These are phyloP conservation scores for Phytomonas sp. DNA, from an alignment of 208 protist species.

Conservation along the genomic window DNA sequence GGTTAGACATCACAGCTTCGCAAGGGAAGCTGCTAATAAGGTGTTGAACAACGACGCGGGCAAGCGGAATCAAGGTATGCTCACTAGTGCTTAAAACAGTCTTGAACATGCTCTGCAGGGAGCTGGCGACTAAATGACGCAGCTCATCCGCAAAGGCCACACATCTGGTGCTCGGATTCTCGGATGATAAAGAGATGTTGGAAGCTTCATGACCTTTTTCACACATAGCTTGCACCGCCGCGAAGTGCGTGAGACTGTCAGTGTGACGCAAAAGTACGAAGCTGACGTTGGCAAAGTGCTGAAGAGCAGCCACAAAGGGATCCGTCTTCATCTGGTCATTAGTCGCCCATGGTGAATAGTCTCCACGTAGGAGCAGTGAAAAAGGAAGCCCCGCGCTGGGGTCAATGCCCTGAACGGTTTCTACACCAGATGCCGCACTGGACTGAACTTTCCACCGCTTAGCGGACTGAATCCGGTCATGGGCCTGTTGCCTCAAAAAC, in stretches of 20 bases:
- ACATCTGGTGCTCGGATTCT: neutral
- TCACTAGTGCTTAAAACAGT: constrained; percentile 16
- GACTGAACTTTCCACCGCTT: neutral
- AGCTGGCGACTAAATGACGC: constrained; percentile 32
- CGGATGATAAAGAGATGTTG: neutral
- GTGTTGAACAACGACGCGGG: constrained; percentile 23
- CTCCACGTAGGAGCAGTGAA: neutral
- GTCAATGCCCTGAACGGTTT: neutral
- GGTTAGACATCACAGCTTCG: constrained; percentile 12
- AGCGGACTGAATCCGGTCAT: neutral
- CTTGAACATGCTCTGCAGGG: constrained; percentile 44
- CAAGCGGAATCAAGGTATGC: constrained; percentile 10
- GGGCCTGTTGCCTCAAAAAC: neutral
- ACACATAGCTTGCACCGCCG: constrained; percentile 23
- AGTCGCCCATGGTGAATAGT: constrained; percentile 16
- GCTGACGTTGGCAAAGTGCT: constrained; percentile 67
- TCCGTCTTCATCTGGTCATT: constrained; percentile 38
- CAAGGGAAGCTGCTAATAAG: constrained; percentile 51
- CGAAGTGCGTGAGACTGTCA: constrained; percentile 53
- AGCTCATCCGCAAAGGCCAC: constrained; percentile 49
- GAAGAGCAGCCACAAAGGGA: constrained; percentile 40
- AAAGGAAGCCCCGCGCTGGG: neutral
- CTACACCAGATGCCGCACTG: neutral
- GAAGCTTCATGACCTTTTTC: constrained; percentile 9
- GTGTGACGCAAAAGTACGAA: constrained; percentile 32